These are phyloP conservation scores for Straminergon stramineum DNA, from an alignment of 225 moss, liverwort and hornwort genomes.

Conservation along the genomic window DNA sequence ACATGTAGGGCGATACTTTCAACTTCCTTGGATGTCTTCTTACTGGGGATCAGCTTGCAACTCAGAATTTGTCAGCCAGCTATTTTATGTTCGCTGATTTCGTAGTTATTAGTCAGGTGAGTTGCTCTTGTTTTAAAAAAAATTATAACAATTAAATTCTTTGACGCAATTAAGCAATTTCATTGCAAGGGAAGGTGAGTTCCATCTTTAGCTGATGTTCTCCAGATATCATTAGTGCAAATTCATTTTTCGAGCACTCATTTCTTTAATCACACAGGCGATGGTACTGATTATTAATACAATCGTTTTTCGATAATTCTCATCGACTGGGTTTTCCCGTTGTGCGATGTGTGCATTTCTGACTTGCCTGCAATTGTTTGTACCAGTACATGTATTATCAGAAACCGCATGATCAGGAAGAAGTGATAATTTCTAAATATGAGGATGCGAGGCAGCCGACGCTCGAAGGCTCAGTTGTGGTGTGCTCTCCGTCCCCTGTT, in stretches of 20 bases:
- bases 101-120: conserved; percentile 73
- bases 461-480: not conserved
- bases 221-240: not conserved
- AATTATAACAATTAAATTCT: not conserved
- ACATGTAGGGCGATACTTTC: conserved; percentile 71
- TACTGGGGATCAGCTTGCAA: conserved; percentile 77
- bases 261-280: not conserved
- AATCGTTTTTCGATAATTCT: not conserved
- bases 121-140: not conserved
- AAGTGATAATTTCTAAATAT: not conserved
- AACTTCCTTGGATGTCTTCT: conserved; percentile 83
- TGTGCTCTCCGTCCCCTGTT: conserved; percentile 4
- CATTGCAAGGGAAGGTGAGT: conserved; percentile 13
- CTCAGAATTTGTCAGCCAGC: conserved; percentile 71
- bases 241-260: not conserved
- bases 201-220: not conserved
- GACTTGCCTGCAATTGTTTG: not conserved
- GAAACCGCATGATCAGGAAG: conserved; percentile 14
- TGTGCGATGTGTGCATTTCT: not conserved
- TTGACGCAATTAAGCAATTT: not conserved
- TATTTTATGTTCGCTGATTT: conserved; percentile 77
- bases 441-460: conserved; percentile 1
- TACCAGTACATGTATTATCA: conserved; percentile 41
- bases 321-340: not conserved
- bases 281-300: not conserved